Evolutionary conservation across 148 eudicot genomes (phyloP), one percentile per base, ranked within the genome.

Genomic region (Fallopia convolvulus): DNA sequence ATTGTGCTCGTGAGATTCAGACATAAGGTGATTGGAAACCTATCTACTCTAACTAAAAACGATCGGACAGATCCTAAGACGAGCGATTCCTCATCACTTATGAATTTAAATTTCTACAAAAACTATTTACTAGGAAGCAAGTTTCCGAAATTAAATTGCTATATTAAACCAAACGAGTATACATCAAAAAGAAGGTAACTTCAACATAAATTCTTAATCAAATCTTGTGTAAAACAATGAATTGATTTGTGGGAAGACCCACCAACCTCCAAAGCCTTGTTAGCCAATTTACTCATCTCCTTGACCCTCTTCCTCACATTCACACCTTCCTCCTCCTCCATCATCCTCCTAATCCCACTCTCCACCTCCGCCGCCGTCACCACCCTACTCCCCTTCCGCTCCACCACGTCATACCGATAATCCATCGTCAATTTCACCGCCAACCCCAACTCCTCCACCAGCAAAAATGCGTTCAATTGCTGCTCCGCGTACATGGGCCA

Each of bases 401-500:
- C 72, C 4, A 2, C 42, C 5, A 17, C 6, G 2, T 26, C 15
- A 8, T 36, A 66, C 39, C 41, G 2, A 11, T 66, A 66, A 66
- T 66, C 72, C 72, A 66, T 66, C 18, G 0, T 26, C 39, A 66
- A 5, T 15, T 32, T 41, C n/a, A 30, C 39, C n/a, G 72, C 72
- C 0, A 32, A 3, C 72, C 42, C 72, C 12, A 66, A 11, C 72
- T 66, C 72, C n/a, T 18, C 10, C 72, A 66, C 72, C 41, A 66
- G 36, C 15, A 8, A 30, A 40, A 66, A 66, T 5, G 72, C 72
- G 39, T 66, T 66, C 40, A 66, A 17, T 5, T 66, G 72, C 3
- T 66, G 72, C 72, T 66, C 72, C 14, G 72, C 56, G 23, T 61
- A 46, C 72, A 77, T 41, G 2, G 79, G 79, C 79, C 79, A 77